phyloP scores from a whole-genome alignment of 768 basidiomycete species.

The Mycena haematopus region DNA sequence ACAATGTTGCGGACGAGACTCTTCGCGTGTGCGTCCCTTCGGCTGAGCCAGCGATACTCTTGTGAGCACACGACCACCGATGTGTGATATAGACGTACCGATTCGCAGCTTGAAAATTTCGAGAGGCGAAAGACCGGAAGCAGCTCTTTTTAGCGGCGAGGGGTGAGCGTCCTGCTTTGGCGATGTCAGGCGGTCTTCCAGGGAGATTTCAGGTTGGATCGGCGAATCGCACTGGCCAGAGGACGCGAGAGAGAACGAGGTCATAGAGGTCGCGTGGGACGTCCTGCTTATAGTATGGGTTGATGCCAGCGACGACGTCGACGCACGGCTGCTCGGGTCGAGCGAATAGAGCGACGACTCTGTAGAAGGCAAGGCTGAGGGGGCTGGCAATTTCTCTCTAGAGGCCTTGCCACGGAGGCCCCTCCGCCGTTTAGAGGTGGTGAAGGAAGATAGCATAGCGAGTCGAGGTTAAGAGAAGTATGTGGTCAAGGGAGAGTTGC shows the following conservation, averaged over 20 bases:
- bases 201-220: neutral
- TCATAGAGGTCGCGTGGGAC: constrained; percentile 11
- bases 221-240: neutral
- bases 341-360: neutral
- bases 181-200: neutral
- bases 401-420: constrained; percentile 21
- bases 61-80: neutral
- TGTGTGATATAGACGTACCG: neutral
- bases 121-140: constrained; percentile 2
- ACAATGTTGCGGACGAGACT: neutral
- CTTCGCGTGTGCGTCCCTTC: constrained; percentile 2
- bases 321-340: neutral
- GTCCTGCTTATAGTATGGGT: constrained; percentile 2
- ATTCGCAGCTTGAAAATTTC: constrained; percentile 14
- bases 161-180: neutral
- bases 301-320: constrained; percentile 10
- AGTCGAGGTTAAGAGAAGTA: neutral
- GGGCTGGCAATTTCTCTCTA: constrained; percentile 4
- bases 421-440: constrained; percentile 12
- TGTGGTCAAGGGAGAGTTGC: neutral
- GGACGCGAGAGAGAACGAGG: constrained; percentile 7
- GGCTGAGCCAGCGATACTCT: neutral
- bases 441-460: constrained; percentile 7
- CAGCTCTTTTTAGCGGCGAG: neutral
- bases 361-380: neutral